Conservation (phyloP, 2,329 filamentous ascomycete species). For the Colletotrichum sp. region DNA sequence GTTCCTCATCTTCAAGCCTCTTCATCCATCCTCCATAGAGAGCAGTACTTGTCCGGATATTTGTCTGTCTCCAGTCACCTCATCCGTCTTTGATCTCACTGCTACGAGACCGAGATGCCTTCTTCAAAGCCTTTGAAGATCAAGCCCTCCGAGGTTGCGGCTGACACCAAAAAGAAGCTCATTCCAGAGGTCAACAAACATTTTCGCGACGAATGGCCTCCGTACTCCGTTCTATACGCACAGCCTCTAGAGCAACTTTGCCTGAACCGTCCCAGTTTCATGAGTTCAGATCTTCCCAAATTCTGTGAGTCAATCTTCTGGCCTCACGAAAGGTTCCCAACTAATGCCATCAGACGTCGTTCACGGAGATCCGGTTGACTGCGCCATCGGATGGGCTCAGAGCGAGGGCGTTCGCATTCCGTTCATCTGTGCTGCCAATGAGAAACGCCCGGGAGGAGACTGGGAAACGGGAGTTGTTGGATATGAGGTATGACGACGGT, state of each 20-base stretch:
- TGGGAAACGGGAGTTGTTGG: constrained; percentile 69
- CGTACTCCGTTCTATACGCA: constrained; percentile 64
- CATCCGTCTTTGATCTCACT: neutral
- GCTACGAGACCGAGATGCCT: constrained; percentile 5
- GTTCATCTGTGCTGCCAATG: constrained; percentile 77
- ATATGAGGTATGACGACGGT: constrained; percentile 34
- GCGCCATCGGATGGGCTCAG: constrained; percentile 13
- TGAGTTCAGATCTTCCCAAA: constrained; percentile 17
- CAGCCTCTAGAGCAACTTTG: constrained; percentile 53
- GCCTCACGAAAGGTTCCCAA: neutral
- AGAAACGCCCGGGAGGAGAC: constrained; percentile 78
- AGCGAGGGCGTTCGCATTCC: constrained; percentile 51
- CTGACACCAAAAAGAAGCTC: constrained; percentile 74
- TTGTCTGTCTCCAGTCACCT: neutral
- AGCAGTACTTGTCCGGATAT: neutral
- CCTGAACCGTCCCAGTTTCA: constrained; percentile 35
- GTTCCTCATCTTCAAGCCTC: neutral
- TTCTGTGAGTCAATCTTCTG: constrained; percentile 6
- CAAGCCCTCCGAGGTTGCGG: constrained; percentile 73
- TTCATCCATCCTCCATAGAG: neutral
- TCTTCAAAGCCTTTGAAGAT: constrained; percentile 51
- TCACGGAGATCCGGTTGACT: neutral
- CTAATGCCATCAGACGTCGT: constrained; percentile 26
- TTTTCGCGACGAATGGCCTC: constrained; percentile 59
- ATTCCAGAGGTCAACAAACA: constrained; percentile 68